phyloP scores from a whole-genome alignment of 2,329 filamentous ascomycete genomes.

The Grosmannia serpens region DNA sequence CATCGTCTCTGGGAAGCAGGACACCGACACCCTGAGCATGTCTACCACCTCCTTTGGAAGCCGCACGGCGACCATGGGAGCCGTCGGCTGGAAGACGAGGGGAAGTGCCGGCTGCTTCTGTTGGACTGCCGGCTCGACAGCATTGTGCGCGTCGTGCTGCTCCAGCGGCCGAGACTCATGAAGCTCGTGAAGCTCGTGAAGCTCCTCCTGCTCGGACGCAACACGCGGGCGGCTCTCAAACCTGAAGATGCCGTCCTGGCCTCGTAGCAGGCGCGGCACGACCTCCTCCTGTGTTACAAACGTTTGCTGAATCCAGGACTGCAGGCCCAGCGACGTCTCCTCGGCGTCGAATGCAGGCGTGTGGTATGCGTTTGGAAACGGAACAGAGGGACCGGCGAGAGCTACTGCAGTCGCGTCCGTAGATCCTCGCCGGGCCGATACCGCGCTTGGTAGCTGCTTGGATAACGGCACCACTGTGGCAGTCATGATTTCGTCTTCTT shows the following conservation, averaged over 20 bases:
- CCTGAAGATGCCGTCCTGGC: background rate
- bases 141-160: background rate
- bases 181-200: background rate
- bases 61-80: constrained; percentile 22
- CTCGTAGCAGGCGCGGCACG: background rate
- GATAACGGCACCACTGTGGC: constrained; percentile 5
- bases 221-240: background rate
- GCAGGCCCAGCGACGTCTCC: constrained; percentile 4
- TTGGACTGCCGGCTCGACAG: background rate
- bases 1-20: constrained; percentile 49
- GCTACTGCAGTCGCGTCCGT: background rate
- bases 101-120: background rate
- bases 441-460: background rate
- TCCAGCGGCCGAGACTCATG: background rate
- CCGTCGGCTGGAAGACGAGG: background rate
- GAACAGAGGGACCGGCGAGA: background rate
- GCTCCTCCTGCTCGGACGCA: background rate
- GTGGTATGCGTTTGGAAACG: background rate
- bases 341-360: background rate
- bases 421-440: background rate
- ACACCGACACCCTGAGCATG: constrained; percentile 39
- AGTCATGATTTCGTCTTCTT: constrained; percentile 6
- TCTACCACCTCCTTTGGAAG: constrained; percentile 43
- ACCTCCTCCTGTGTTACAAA: constrained; percentile 3
- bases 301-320: constrained; percentile 8